Evolutionary conservation across 192 early-diverging fungal species (phyloP).

Genomic region (Pecoramyces ruminantium): DNA sequence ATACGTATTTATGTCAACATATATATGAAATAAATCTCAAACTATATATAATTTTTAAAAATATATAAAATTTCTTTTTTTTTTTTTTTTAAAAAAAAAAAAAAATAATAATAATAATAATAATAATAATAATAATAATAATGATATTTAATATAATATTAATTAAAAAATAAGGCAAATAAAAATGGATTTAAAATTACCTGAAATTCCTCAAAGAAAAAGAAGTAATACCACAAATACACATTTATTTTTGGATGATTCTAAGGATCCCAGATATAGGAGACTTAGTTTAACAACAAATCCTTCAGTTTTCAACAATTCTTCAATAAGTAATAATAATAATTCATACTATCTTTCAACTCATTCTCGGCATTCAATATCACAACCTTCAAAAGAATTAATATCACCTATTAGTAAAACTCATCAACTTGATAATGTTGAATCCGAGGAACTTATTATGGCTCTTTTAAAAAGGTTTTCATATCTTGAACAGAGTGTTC

Average conservation of each 20-base stretch:
- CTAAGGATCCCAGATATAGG: too few relatives aligned
- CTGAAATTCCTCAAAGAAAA: neutral
- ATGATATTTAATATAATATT: too few relatives aligned
- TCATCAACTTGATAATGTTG: neutral
- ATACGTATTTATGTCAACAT: too few relatives aligned
- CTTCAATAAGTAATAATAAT: neutral
- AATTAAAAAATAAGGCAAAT: too few relatives aligned
- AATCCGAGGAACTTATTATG: neutral
- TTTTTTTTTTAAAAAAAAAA: too few relatives aligned
- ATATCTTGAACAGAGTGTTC: neutral
- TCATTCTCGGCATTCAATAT: neutral
- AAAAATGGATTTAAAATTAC: neutral
- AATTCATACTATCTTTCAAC: neutral
- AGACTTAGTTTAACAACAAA: too few relatives aligned
- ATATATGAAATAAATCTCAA: too few relatives aligned
- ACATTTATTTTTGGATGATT: neutral
- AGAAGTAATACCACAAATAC: neutral
- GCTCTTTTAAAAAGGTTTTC: neutral
- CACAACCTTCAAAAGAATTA: neutral
- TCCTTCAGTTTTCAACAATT: too few relatives aligned
- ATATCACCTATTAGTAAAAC: neutral
- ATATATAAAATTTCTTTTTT: too few relatives aligned
- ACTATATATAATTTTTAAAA: too few relatives aligned
- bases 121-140: too few relatives aligned
- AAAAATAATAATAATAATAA: too few relatives aligned